Percentiles rank a stretch among this genome's conserved stretches.
Conservation (phyloP, 331 rosid genomes). For the Malus hybrid region DNA sequence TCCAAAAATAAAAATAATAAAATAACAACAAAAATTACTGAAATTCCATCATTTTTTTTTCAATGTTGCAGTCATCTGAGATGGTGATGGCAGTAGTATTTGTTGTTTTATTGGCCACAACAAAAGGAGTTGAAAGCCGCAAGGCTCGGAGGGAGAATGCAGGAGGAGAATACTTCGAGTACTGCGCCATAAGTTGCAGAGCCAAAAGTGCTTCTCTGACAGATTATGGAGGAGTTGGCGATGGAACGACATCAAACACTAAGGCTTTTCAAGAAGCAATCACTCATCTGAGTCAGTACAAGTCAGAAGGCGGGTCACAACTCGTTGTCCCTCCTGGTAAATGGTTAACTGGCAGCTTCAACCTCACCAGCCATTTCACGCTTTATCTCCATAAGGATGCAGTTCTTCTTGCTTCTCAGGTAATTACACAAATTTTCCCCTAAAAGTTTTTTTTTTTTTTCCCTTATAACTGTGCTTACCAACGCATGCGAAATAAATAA, state of each 20-base stretch:
- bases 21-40: neutral
- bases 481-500: neutral
- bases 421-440: neutral
- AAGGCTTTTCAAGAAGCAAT: slow-evolving; percentile 67
- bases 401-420: slow-evolving; percentile 83
- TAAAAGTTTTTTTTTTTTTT: too few relatives aligned
- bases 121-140: slow-evolving; percentile 42
- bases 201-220: slow-evolving; percentile 59
- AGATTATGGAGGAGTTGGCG: slow-evolving; percentile 86
- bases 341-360: slow-evolving; percentile 93
- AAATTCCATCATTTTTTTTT: neutral
- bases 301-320: slow-evolving; percentile 65
- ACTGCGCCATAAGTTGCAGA: slow-evolving; percentile 63
- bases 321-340: slow-evolving; percentile 82
- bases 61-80: neutral
- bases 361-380: slow-evolving; percentile 37
- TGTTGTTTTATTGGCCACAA: slow-evolving; percentile 25
- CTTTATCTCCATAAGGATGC: slow-evolving; percentile 66
- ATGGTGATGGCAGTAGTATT: slow-evolving; percentile 14
- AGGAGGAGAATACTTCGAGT: slow-evolving; percentile 30
- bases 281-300: slow-evolving; percentile 48
- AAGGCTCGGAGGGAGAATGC: slow-evolving; percentile 4
- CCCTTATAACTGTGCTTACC: neutral
- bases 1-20: neutral
- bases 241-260: slow-evolving; percentile 70